A percentile compares a stretch with the other conserved stretches of the same genome.
Evolutionary conservation across 2,329 filamentous ascomycete genomes (phyloP).

Genomic region (Penicillium sp.): DNA sequence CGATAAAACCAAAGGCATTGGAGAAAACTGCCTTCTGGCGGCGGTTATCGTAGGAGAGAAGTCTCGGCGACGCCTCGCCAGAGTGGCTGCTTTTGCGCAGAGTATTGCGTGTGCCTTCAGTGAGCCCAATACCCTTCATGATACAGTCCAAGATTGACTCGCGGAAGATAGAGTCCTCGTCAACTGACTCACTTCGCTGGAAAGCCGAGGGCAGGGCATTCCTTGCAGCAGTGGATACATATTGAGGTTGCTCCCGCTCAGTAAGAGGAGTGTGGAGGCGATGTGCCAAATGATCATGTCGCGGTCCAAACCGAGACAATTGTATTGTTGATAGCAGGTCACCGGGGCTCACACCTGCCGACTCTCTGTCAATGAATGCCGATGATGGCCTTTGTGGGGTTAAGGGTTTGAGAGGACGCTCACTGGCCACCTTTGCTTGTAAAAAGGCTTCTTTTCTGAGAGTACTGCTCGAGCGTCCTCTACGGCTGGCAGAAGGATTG

Average conservation of each 20-base stretch:
- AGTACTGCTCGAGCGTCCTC: constrained; percentile 68
- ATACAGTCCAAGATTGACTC: constrained; percentile 92
- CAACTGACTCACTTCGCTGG: constrained; percentile 74
- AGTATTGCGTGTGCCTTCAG: constrained; percentile 59
- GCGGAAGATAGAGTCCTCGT: constrained; percentile 85
- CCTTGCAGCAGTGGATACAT: constrained; percentile 30
- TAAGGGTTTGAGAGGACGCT: constrained; percentile 29
- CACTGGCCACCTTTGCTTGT: constrained; percentile 59
- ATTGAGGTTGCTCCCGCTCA: constrained; percentile 40
- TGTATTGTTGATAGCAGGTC: constrained; percentile 80
- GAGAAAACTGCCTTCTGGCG: constrained; percentile 75
- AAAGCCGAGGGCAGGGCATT: constrained; percentile 37
- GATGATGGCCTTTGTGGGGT: constrained; percentile 13
- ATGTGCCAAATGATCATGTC: constrained; percentile 42
- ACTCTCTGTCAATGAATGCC: constrained; percentile 32
- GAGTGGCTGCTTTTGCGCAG: constrained; percentile 64
- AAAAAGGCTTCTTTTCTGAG: constrained; percentile 76
- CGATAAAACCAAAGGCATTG: constrained; percentile 90
- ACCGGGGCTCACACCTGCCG: constrained; percentile 61
- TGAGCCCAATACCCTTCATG: constrained; percentile 87
- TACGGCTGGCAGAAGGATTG: constrained; percentile 66
- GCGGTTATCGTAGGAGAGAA: constrained; percentile 79
- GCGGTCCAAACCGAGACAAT: constrained; percentile 59
- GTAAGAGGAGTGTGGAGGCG: constrained; percentile 42
- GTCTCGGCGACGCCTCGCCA: constrained; percentile 76